phyloP scores from a whole-genome alignment of 139 green algal genomes.

The Desmodesmus armatus region DNA sequence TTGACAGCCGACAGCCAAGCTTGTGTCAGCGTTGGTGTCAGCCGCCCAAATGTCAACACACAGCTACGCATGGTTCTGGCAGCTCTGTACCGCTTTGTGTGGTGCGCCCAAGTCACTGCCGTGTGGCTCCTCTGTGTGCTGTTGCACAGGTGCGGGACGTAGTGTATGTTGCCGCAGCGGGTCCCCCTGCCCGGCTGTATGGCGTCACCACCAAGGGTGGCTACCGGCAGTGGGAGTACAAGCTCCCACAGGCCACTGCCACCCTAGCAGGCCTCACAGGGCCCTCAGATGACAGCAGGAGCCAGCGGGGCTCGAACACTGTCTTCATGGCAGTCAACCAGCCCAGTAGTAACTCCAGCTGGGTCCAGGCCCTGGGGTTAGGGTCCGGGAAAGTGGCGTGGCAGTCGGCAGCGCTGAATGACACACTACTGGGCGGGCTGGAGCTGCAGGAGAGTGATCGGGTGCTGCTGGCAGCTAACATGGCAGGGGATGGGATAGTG shows the following conservation, averaged over 20 bases:
- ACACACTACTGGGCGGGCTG: background rate
- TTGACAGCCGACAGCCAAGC: no score
- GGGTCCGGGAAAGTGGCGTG: background rate
- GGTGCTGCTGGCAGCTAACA: background rate
- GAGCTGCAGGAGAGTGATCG: background rate
- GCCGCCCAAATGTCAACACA: no score
- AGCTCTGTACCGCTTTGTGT: background rate
- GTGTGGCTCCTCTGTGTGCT: background rate
- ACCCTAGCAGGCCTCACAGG: conserved; percentile 3
- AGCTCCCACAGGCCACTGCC: background rate
- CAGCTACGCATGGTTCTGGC: no score
- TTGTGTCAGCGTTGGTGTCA: no score
- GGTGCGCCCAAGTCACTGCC: background rate
- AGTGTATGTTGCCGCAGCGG: conserved; percentile 32
- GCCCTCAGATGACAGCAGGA: background rate
- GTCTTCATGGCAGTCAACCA: conserved; percentile 12
- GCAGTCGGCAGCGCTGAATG: background rate
- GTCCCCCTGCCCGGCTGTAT: conserved; percentile 25
- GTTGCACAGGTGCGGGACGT: background rate
- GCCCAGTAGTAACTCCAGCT: conserved; percentile 15
- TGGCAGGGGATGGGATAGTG: background rate
- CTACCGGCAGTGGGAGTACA: conserved; percentile 36
- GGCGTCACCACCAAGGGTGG: conserved; percentile 25
- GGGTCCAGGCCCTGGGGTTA: conserved; percentile 14
- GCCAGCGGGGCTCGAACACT: background rate